Conservation (phyloP, 140 eudicot genomes). For the Stevia rebaudiana region DNA sequence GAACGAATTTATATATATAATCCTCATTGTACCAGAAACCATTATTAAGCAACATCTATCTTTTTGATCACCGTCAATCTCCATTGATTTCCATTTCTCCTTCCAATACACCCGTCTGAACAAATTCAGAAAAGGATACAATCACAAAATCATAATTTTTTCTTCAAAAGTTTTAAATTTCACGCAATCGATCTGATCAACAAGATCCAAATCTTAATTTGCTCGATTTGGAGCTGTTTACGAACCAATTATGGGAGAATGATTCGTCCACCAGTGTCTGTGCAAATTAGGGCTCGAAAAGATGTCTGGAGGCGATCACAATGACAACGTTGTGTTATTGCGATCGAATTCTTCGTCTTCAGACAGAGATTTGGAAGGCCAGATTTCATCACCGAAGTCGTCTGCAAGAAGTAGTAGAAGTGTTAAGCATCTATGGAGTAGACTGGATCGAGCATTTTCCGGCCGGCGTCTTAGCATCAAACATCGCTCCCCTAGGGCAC, state of each 20-base stretch:
- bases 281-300: slow-evolving; percentile 21
- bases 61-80: not conserved
- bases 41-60: not conserved
- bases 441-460: slow-evolving; percentile 65
- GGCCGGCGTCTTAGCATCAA: slow-evolving; percentile 42
- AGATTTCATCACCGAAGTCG: slow-evolving; percentile 24
- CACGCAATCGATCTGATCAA: slow-evolving; percentile 14
- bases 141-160: not conserved
- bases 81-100: not conserved
- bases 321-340: slow-evolving; percentile 39
- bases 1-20: too few relatives aligned
- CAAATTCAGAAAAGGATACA: not conserved
- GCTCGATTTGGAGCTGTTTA: not conserved
- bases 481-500: slow-evolving; percentile 33
- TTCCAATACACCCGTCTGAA: not conserved
- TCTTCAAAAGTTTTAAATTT: not conserved
- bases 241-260: slow-evolving; percentile 3
- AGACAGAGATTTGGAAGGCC: slow-evolving; percentile 58
- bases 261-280: slow-evolving; percentile 6
- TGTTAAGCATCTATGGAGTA: slow-evolving; percentile 53
- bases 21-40: slow-evolving; percentile 1
- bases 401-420: slow-evolving; percentile 21
- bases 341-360: slow-evolving; percentile 53
- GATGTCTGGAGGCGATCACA: slow-evolving; percentile 40
- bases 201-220: slow-evolving; percentile 17